Evolutionary conservation across 2,329 filamentous ascomycete species (phyloP).

Genomic region (Clathrospora elynae): DNA sequence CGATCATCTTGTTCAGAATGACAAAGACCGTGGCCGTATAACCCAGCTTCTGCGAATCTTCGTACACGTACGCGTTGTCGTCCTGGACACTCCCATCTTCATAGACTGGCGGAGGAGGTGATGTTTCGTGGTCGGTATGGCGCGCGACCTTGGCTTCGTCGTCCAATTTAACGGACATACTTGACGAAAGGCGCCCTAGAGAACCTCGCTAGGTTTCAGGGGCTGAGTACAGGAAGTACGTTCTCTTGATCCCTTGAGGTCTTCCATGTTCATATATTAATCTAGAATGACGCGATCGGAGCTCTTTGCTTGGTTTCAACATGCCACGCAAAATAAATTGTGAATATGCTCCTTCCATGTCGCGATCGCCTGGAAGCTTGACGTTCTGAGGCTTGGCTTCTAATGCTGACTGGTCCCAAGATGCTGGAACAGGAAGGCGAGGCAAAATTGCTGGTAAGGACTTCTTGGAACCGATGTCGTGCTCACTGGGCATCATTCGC

Average conservation of each 20-base stretch:
- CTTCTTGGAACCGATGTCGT: constrained; percentile 38
- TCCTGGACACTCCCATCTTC: constrained; percentile 36
- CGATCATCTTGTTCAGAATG: constrained; percentile 44
- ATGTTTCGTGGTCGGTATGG: constrained; percentile 17
- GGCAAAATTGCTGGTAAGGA: constrained; percentile 17
- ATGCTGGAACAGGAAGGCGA: constrained; percentile 38
- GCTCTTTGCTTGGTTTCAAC: constrained; percentile 1
- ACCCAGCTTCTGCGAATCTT: constrained; percentile 42
- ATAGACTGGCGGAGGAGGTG: constrained; percentile 21
- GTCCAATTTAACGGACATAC: constrained; percentile 31
- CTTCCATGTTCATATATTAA: constrained; percentile 24
- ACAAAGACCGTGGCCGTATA: constrained; percentile 44
- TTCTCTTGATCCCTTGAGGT: constrained; percentile 10
- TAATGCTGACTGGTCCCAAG: constrained; percentile 17
- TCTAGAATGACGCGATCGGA: constrained; percentile 21
- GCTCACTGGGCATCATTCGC: constrained; percentile 32
- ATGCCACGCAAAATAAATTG: constrained; percentile 12
- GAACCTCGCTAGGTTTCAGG: too few relatives aligned
- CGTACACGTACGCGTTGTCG: constrained; percentile 41
- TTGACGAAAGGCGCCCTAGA: constrained; percentile 1
- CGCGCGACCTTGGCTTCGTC: constrained; percentile 28
- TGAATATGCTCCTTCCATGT: constrained; percentile 16
- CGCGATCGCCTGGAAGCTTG: constrained; percentile 35
- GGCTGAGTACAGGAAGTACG: constrained; percentile 14
- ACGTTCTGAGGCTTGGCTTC: constrained; percentile 34